A percentile compares a stretch with the other conserved stretches of the same genome.
These are phyloP conservation scores for Phallus indusiatus DNA, from an alignment of 768 basidiomycete species.

Conservation along the genomic window DNA sequence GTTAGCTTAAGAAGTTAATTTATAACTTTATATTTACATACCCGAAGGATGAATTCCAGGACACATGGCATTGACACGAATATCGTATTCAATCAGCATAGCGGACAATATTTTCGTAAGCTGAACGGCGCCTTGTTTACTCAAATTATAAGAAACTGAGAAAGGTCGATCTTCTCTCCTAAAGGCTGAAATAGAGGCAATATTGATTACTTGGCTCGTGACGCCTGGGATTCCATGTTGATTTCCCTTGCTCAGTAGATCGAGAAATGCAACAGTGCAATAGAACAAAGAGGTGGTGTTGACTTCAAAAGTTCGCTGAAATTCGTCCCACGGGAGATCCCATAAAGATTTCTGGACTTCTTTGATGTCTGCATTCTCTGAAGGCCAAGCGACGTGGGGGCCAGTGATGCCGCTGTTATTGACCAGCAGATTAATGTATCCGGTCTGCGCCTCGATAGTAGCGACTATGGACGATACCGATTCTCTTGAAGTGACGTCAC, in stretches of 20 bases:
- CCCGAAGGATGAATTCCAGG: constrained; percentile 70
- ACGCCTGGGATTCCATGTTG: constrained; percentile 19
- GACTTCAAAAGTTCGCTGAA: constrained; percentile 55
- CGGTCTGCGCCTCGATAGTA: constrained; percentile 2
- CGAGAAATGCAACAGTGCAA: constrained; percentile 73
- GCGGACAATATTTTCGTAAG: constrained; percentile 69
- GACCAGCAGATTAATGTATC: constrained; percentile 11
- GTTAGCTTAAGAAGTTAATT: too few relatives aligned
- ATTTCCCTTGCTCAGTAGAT: constrained; percentile 67
- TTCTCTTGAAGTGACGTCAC: constrained; percentile 7
- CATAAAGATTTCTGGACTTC: constrained; percentile 56
- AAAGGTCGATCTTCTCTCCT: constrained; percentile 35
- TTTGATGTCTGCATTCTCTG: constrained; percentile 39
- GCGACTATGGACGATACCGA: background rate
- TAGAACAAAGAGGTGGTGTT: constrained; percentile 69
- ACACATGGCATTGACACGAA: constrained; percentile 65
- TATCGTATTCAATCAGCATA: constrained; percentile 46
- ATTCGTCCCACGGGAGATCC: constrained; percentile 46
- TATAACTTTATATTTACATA: background rate
- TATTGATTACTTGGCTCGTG: constrained; percentile 61
- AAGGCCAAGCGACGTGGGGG: background rate
- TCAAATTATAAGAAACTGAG: constrained; percentile 60
- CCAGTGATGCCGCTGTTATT: constrained; percentile 8
- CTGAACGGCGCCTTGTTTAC: constrained; percentile 67
- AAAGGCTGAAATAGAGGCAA: constrained; percentile 63